phyloP scores from a whole-genome alignment of 1,139 yeast species.

The Pichia kudriavzevii region DNA sequence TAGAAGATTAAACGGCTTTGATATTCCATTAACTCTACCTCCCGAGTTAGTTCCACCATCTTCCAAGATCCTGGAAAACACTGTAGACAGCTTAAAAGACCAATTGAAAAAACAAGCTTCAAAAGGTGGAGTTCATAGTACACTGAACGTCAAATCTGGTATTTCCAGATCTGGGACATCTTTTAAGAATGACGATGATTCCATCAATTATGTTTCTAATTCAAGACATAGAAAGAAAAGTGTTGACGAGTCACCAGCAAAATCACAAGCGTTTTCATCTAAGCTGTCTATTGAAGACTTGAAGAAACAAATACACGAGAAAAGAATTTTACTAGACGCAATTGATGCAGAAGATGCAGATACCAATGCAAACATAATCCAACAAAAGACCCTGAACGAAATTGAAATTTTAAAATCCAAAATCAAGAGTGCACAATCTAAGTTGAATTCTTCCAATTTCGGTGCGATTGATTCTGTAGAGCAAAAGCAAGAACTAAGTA shows the following conservation, averaged over 20 bases:
- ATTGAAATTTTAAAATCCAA: slow-evolving; percentile 59
- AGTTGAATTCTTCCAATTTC: slow-evolving; percentile 23
- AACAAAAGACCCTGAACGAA: slow-evolving; percentile 34
- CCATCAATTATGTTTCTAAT: slow-evolving; percentile 57
- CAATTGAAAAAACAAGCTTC: slow-evolving; percentile 29
- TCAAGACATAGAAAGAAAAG: slow-evolving; percentile 47
- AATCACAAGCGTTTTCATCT: slow-evolving; percentile 16
- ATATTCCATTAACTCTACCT: slow-evolving; percentile 65
- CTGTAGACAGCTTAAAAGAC: slow-evolving; percentile 45
- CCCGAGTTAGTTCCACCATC: slow-evolving; percentile 76
- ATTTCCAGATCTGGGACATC: slow-evolving; percentile 44
- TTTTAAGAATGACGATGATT: slow-evolving; percentile 61
- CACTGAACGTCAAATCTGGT: slow-evolving; percentile 14
- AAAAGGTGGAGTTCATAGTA: slow-evolving; percentile 17
- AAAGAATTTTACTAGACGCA: slow-evolving; percentile 62
- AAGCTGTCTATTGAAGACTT: slow-evolving; percentile 40
- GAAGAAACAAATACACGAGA: slow-evolving; percentile 59
- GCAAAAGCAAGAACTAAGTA: slow-evolving; percentile 37
- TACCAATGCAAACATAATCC: slow-evolving; percentile 19
- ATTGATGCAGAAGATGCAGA: slow-evolving; percentile 62
- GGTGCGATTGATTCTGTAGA: slow-evolving; percentile 27
- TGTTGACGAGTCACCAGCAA: slow-evolving; percentile 5
- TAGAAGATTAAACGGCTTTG: slow-evolving; percentile 64
- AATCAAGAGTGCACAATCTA: slow-evolving; percentile 47
- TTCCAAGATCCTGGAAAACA: slow-evolving; percentile 48